Conservation (phyloP, 495 filamentous ascomycete species). For the Lepidopterella palustris region DNA sequence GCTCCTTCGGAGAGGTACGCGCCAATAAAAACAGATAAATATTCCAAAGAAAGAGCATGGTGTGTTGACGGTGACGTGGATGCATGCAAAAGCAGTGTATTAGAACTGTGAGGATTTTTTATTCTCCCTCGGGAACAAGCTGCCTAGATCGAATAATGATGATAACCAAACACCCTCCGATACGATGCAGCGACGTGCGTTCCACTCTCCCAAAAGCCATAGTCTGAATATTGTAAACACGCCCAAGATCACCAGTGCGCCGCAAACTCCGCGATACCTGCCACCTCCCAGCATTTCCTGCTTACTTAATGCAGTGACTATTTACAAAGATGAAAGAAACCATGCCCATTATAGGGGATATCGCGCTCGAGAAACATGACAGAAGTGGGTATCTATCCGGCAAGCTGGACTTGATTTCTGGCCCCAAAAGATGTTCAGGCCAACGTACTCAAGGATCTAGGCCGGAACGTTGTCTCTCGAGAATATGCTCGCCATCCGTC, state of each 20-base stretch:
- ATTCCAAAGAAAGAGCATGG: too few species aligned
- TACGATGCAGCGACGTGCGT: neutral
- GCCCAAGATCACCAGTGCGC: neutral
- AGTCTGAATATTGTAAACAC: neutral
- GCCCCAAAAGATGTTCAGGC: neutral
- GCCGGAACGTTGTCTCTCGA: neutral
- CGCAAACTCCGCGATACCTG: neutral
- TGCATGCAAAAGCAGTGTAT: too few species aligned
- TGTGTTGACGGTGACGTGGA: too few species aligned
- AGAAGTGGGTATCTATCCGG: neutral
- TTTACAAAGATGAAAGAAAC: neutral
- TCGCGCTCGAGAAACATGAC: neutral
- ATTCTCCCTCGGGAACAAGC: too few species aligned
- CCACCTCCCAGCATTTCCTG: neutral
- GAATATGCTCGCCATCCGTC: conserved; percentile 13
- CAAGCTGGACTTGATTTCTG: neutral
- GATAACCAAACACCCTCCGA: neutral
- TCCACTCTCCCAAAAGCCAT: neutral
- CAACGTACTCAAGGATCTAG: neutral
- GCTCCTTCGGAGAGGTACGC: too few species aligned
- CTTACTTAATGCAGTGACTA: neutral
- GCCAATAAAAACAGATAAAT: too few species aligned
- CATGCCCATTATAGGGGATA: neutral
- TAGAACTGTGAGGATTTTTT: too few species aligned
- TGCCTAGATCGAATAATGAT: too few species aligned